Conservation (phyloP, 1,284 basidiomycete genomes). For the Moesziomyces aphidis region DNA sequence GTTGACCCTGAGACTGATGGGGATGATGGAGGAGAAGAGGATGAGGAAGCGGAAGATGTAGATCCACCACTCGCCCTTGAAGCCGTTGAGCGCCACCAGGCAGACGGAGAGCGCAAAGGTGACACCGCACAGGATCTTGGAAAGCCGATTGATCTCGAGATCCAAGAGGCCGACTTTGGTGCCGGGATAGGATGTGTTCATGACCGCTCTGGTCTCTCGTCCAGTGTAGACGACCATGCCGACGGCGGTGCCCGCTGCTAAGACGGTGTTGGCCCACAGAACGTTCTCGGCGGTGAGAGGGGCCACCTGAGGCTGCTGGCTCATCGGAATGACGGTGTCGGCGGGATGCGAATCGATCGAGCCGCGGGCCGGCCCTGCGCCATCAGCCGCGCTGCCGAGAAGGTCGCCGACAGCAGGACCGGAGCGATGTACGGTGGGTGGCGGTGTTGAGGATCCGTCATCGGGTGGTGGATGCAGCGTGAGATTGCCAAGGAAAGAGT, state of each 20-base stretch:
- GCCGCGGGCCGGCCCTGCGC: constrained; percentile 18
- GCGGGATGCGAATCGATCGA: constrained; percentile 28
- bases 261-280: constrained; percentile 96
- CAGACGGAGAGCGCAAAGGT: constrained; percentile 91
- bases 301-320: constrained; percentile 57
- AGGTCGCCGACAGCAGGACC: constrained; percentile 69
- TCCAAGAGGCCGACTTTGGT: constrained; percentile 95
- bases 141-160: constrained; percentile 92
- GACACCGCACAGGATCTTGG: constrained; percentile 95
- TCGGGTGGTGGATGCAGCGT: constrained; percentile 74
- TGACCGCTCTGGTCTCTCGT: constrained; percentile 93
- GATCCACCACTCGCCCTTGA: constrained; percentile 94
- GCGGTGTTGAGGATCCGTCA: constrained; percentile 18
- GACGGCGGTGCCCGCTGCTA: constrained; percentile 92
- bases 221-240: constrained; percentile 96
- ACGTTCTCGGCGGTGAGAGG: constrained; percentile 85
- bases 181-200: constrained; percentile 97
- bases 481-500: constrained; percentile 92
- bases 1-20: constrained; percentile 97
- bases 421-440: constrained; percentile 24
- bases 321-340: constrained; percentile 68
- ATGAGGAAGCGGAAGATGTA: constrained; percentile 97
- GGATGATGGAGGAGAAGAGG: constrained; percentile 97
- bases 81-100: constrained; percentile 94
- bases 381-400: constrained; percentile 24